Evolutionary conservation across 2,329 filamentous ascomycete genomes (phyloP).

Genomic region (Trichoderma aggressivum): DNA sequence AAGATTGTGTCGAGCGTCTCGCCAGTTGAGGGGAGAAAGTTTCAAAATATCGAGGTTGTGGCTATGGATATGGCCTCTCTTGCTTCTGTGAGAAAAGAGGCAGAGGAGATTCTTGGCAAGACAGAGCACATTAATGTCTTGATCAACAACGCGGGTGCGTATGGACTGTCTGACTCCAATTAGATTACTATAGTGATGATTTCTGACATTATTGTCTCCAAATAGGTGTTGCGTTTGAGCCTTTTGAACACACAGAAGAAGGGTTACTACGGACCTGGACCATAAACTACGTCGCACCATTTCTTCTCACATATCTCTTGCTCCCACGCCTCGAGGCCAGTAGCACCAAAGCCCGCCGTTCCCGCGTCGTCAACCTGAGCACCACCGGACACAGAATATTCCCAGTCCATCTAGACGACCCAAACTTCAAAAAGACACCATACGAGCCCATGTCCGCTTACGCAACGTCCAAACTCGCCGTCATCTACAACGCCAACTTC

Average conservation of each 20-base stretch:
- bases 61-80: background rate
- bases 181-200: too few relatives aligned
- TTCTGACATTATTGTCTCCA: background rate
- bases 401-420: background rate
- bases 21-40: background rate
- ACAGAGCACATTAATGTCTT: background rate
- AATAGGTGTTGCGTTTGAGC: background rate
- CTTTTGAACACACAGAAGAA: background rate
- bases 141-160: background rate
- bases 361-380: background rate
- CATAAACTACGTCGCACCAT: background rate
- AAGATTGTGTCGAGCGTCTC: background rate
- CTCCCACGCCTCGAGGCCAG: background rate
- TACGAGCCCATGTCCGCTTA: background rate
- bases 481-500: background rate
- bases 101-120: background rate
- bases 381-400: background rate
- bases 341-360: background rate
- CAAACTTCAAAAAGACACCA: background rate
- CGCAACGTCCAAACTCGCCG: background rate
- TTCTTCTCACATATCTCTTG: background rate
- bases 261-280: background rate
- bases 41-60: background rate
- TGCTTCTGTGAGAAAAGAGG: background rate
- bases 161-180: background rate